phyloP scores from a whole-genome alignment of 2,329 filamentous ascomycete species.

The Colletotrichum sp. region DNA sequence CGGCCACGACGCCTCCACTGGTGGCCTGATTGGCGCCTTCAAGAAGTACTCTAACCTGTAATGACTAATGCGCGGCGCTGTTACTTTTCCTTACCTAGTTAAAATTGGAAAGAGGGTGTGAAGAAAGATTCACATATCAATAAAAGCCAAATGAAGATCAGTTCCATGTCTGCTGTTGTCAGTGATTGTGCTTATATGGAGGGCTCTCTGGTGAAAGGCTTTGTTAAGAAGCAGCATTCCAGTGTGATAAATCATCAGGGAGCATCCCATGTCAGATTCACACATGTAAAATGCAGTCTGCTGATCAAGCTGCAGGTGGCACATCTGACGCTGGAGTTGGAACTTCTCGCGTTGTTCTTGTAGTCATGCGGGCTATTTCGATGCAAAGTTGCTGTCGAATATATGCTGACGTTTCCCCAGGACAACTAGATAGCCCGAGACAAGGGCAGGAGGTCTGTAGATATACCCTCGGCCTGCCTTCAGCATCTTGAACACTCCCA shows the following conservation, averaged over 20 bases:
- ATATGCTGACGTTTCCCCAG: neutral
- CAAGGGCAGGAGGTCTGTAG: neutral
- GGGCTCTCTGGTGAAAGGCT: neutral
- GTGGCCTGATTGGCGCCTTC: constrained; percentile 88
- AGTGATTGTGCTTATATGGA: neutral
- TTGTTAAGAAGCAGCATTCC: neutral
- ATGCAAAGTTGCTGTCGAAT: neutral
- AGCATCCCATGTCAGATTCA: neutral
- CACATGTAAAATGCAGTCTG: neutral
- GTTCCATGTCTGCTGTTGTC: neutral
- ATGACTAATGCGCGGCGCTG: constrained; percentile 26
- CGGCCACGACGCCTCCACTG: constrained; percentile 86
- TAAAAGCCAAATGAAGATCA: neutral
- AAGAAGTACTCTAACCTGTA: constrained; percentile 72
- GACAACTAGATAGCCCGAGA: neutral
- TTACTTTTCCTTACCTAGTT: constrained; percentile 3
- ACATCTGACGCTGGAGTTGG: fast-evolving
- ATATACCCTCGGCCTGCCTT: no score
- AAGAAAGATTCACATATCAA: neutral
- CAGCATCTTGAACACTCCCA: neutral
- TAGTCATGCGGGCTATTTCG: neutral
- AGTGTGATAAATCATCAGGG: neutral
- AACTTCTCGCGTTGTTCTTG: neutral
- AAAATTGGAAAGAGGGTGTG: constrained; percentile 10
- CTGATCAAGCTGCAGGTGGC: neutral